Evolutionary conservation across 441 rosid species (phyloP).

Genomic region (Theobroma grandiflorum): DNA sequence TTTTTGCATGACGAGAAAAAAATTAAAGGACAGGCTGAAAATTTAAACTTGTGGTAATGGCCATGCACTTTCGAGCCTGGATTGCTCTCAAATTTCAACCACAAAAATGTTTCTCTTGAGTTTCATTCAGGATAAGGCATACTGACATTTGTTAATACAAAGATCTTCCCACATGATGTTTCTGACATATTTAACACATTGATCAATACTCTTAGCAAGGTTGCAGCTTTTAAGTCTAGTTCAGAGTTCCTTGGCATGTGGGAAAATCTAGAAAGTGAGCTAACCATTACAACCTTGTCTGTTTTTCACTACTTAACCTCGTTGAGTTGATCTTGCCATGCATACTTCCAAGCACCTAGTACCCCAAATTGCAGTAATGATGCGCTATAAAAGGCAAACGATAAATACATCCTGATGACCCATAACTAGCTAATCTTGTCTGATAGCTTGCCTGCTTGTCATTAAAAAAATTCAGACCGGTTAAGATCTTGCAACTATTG

Average conservation of each 20-base stretch:
- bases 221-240: background rate
- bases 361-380: background rate
- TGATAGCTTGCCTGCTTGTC: background rate
- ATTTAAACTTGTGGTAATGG: background rate
- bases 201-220: background rate
- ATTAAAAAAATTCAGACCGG: background rate
- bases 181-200: background rate
- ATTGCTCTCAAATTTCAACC: background rate
- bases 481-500: background rate
- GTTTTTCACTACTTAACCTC: background rate
- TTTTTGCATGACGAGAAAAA: background rate
- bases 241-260: constrained; percentile 1
- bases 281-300: background rate
- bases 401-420: background rate
- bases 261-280: background rate
- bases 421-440: background rate
- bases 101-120: background rate
- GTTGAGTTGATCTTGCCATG: background rate
- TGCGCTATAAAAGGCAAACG: background rate
- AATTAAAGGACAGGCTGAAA: background rate
- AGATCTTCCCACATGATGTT: background rate
- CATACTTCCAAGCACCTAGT: background rate
- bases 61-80: background rate
- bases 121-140: background rate
- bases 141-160: background rate